Evolutionary conservation across 192 early-diverging fungal species (phyloP).

Genomic region (Borealophlyctis nickersoniae): DNA sequence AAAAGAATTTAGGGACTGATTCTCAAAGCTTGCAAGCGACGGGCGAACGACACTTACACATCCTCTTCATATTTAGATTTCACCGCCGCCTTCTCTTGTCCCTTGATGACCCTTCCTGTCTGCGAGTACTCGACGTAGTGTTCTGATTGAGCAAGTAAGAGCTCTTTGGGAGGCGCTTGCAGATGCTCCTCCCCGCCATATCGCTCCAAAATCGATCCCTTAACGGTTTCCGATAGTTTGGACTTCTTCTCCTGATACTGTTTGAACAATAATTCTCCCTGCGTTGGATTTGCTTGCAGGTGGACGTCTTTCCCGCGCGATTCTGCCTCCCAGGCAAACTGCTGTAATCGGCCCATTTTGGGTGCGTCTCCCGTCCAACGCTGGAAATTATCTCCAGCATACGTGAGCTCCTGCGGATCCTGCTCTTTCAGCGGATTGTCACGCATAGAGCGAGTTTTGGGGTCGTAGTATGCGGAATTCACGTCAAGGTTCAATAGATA

Average conservation of each 20-base stretch:
- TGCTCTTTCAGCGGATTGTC: conserved; percentile 84
- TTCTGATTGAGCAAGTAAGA: conserved; percentile 89
- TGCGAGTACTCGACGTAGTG: conserved; percentile 96
- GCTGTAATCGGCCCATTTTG: conserved; percentile 76
- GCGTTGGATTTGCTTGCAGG: conserved; percentile 93
- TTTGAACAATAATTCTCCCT: conserved; percentile 84
- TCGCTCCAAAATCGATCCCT: conserved; percentile 74
- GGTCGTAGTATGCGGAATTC: conserved; percentile 96
- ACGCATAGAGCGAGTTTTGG: conserved; percentile 98
- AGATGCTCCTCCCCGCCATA: conserved; percentile 98
- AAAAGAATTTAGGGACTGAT: neutral
- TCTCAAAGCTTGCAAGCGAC: neutral
- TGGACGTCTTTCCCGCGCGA: conserved; percentile 80
- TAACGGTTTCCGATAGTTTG: conserved; percentile 64
- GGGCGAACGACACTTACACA: conserved; percentile 41
- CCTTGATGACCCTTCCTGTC: conserved; percentile 82
- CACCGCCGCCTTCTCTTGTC: conserved; percentile 72
- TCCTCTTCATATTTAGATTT: conserved; percentile 92
- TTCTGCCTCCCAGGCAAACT: conserved; percentile 92
- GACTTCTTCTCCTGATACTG: conserved; percentile 84
- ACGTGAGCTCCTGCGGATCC: conserved; percentile 51
- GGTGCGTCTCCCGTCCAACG: conserved; percentile 83
- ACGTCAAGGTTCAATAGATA: conserved; percentile 94
- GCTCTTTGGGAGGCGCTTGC: conserved; percentile 80
- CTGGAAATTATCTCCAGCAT: conserved; percentile 90